Conservation (phyloP, 805 yeast genomes). For the Zygosaccharomyces bisporus region DNA sequence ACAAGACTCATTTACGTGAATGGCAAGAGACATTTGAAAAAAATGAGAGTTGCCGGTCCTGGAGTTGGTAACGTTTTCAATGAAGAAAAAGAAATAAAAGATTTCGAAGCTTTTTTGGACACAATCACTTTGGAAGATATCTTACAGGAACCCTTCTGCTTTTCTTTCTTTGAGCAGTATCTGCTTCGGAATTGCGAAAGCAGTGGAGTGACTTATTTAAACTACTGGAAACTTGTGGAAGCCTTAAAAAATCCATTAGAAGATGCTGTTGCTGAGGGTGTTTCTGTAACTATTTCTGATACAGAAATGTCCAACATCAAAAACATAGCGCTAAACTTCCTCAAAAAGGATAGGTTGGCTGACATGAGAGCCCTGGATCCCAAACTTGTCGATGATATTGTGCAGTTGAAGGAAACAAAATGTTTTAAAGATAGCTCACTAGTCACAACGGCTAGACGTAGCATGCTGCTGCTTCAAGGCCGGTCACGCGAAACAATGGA, state of each 20-base stretch:
- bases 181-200: conserved; percentile 8
- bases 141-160: conserved; percentile 18
- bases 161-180: conserved; percentile 18
- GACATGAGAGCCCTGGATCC: conserved; percentile 24
- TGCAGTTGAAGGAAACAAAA: conserved; percentile 14
- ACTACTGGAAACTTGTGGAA: conserved; percentile 66
- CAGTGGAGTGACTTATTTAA: conserved; percentile 38
- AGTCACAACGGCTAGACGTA: conserved; percentile 47
- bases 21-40: not conserved
- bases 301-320: conserved; percentile 31
- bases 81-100: conserved; percentile 13
- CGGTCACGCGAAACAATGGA: conserved; percentile 50
- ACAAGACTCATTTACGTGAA: conserved; percentile 20
- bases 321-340: conserved; percentile 18
- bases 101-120: conserved; percentile 18
- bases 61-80: conserved; percentile 7
- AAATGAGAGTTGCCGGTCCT: not conserved
- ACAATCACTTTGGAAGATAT: conserved; percentile 22
- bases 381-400: conserved; percentile 19
- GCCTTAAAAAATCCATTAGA: conserved; percentile 68
- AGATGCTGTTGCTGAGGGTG: conserved; percentile 35
- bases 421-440: conserved; percentile 20
- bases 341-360: conserved; percentile 17
- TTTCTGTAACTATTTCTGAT: conserved; percentile 21
- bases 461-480: conserved; percentile 57